Conservation (phyloP, 345 rosid genomes). For the Aethionema arabicum region DNA sequence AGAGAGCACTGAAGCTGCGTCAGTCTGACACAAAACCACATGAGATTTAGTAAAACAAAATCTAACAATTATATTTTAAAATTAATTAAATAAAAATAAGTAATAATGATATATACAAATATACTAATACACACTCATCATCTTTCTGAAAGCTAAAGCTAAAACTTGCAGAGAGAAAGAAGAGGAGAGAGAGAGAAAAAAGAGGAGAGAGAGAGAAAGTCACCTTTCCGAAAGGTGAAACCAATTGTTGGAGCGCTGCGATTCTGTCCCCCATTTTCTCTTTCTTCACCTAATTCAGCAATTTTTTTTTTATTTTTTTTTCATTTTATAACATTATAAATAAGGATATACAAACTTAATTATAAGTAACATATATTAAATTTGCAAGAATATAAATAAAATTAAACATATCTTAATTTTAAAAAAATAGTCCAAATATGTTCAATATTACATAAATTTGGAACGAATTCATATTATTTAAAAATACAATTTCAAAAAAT, state of each 20-base stretch:
- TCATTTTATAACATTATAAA: neutral
- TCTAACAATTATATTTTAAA: constrained; percentile 30
- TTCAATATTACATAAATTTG: too few relatives aligned
- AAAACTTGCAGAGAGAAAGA: constrained; percentile 29
- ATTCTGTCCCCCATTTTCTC: constrained; percentile 99
- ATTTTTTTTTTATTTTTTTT: neutral
- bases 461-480: too few relatives aligned
- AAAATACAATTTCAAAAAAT: too few relatives aligned
- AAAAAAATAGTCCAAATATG: too few relatives aligned
- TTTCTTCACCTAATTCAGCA: constrained; percentile 79
- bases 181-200: constrained; percentile 28
- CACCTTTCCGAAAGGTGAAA: constrained; percentile 99
- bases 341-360: neutral
- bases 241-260: constrained; percentile 99
- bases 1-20: constrained; percentile 98
- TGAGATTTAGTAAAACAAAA: constrained; percentile 41
- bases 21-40: constrained; percentile 69
- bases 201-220: constrained; percentile 27
- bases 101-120: constrained; percentile 37
- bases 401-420: too few relatives aligned
- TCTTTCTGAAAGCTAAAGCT: constrained; percentile 41
- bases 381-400: too few relatives aligned
- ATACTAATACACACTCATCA: constrained; percentile 43
- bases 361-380: too few relatives aligned
- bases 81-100: constrained; percentile 1